These are phyloP conservation scores for Penicillium cinerascens DNA, from an alignment of 495 filamentous ascomycete genomes.

Conservation along the genomic window DNA sequence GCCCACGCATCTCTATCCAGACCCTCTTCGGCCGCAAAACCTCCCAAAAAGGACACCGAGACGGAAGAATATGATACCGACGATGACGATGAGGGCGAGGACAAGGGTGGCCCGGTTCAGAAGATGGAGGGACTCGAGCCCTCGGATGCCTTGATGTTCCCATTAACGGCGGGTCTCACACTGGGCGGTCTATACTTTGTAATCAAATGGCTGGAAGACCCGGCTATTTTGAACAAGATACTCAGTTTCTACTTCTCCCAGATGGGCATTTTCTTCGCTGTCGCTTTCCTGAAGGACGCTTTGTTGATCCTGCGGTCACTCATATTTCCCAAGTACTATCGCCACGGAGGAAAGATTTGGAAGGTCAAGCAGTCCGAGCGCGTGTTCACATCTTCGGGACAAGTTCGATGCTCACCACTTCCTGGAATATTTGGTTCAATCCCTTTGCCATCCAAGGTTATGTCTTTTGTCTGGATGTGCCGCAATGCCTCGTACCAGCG, in stretches of 20 bases:
- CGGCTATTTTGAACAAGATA: slow-evolving; percentile 76
- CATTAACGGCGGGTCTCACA: slow-evolving; percentile 69
- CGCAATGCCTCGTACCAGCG: slow-evolving; percentile 47
- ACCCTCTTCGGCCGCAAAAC: slow-evolving; percentile 73
- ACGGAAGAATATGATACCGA: slow-evolving; percentile 45
- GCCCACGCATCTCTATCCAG: slow-evolving; percentile 68
- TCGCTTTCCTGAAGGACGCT: slow-evolving; percentile 63
- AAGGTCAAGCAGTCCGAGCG: slow-evolving; percentile 32
- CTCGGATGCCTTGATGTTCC: slow-evolving; percentile 82
- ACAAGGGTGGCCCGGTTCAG: slow-evolving; percentile 40
- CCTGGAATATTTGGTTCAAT: slow-evolving; percentile 48
- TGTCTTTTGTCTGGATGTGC: slow-evolving; percentile 43
- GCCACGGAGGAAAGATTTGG: slow-evolving; percentile 33
- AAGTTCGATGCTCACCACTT: slow-evolving; percentile 44
- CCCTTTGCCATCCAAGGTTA: slow-evolving; percentile 32
- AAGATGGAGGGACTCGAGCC: slow-evolving; percentile 74
- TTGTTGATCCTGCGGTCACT: slow-evolving; percentile 63
- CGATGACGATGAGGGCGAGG: slow-evolving; percentile 44
- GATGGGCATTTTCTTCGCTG: slow-evolving; percentile 72
- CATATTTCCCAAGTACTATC: slow-evolving; percentile 63
- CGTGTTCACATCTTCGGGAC: slow-evolving; percentile 18
- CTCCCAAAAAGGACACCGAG: slow-evolving; percentile 48
- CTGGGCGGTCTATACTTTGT: slow-evolving; percentile 81
- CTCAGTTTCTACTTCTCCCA: slow-evolving; percentile 80
- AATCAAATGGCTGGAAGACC: slow-evolving; percentile 84